These are phyloP conservation scores for Amoeboaphelidium protococcarum DNA, from an alignment of 371 early-diverging fungal genomes.

Conservation along the genomic window DNA sequence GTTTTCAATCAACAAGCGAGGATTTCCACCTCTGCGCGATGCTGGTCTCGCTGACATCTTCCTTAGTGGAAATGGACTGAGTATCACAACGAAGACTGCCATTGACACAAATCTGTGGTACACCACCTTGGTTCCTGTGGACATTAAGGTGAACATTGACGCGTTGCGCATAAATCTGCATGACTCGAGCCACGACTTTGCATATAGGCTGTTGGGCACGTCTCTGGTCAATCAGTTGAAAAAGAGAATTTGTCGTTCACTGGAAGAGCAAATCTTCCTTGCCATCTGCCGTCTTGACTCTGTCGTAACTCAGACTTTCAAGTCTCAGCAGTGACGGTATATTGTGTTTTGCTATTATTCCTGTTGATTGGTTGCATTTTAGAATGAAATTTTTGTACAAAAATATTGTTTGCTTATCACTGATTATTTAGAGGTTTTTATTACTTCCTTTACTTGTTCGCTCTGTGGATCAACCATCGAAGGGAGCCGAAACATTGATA, in stretches of 20 bases:
- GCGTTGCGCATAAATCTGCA: not conserved
- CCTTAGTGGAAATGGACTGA: not conserved
- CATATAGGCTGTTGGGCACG: not conserved
- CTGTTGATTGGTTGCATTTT: too few species aligned
- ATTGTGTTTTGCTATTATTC: too few species aligned
- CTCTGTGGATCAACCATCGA: too few species aligned
- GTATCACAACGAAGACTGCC: not conserved
- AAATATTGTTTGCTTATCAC: too few species aligned
- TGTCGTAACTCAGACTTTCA: not conserved
- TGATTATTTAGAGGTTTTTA: too few species aligned
- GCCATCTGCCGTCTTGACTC: not conserved
- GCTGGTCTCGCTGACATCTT: not conserved
- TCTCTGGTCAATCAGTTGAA: not conserved
- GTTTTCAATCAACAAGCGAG: constrained; percentile 25
- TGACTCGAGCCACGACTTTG: not conserved
- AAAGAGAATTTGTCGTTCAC: not conserved
- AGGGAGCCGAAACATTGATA: too few species aligned
- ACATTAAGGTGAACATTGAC: not conserved
- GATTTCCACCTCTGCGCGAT: not conserved
- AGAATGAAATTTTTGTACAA: too few species aligned
- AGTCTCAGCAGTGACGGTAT: too few species aligned
- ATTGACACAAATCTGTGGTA: not conserved
- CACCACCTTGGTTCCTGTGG: not conserved
- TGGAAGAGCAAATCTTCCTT: not conserved
- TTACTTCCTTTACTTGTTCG: too few species aligned